Base-by-base conservation (phyloP, 768 basidiomycete genomes). In the Macrolepiota albuminosa region DNA sequence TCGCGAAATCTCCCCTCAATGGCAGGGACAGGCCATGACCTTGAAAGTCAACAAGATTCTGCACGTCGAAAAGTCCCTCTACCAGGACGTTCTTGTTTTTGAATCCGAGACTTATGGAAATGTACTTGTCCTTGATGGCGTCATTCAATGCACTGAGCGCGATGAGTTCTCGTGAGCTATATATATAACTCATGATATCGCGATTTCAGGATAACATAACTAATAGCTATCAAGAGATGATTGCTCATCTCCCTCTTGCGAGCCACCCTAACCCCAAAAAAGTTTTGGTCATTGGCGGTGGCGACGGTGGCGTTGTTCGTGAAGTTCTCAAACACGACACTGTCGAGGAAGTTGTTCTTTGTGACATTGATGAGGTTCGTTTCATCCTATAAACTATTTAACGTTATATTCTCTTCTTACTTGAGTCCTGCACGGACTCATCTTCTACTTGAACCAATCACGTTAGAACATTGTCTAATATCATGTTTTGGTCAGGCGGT, bases 221-320 rank as follows among this genome's bases (percentile, higher is more conserved):
- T 26, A n/a, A n/a, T 67, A 97, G 94, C 11, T 98, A 98, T 75
- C 95, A 98, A 70, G 96, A 99, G 78, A 97, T 98, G 96, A 98
- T 99, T 69, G 83, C 96, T 6, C 96, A 98, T 76, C 77, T 99
- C 56, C 97, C 97, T n/a, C 81, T 98, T 63, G 88, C 93, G 13
- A 93, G 88, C 61, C 97, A 99, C 75, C 96, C 97, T 26, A 91
- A 97, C 78, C 97, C 96, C 0, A 89, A 91, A 75, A 87, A 89
- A 68, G 96, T 98, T 18, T 86, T 99, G 37, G 97, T 99, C 59
- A 95, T 99, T 61, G 97, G 97, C 52, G 97, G 96, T 53, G 97
- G 97, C 33, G 97, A 99, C 72, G 97, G 97, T 46, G 97, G 96
- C 65, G 96, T 98, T 62, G 93, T 99, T 47, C 88, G 96, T 51